Percentiles rank a stretch among this genome's conserved stretches.
Conservation (phyloP, 2,329 filamentous ascomycete genomes). For the Setomelanomma holmii region DNA sequence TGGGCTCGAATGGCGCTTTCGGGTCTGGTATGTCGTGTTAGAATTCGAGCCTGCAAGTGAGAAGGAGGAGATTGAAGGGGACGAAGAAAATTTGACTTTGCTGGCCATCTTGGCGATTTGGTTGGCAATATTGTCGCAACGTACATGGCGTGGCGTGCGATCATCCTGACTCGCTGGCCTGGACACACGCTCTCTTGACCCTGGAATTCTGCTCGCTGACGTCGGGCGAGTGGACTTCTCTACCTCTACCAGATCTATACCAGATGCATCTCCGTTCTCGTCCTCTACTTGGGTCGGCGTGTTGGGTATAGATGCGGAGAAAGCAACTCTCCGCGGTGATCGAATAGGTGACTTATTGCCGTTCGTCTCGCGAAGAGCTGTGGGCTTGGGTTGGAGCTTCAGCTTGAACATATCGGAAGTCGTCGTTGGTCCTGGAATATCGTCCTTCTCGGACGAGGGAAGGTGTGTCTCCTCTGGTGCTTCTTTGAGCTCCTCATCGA, state of each 20-base stretch:
- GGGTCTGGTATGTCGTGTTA: conserved; percentile 43
- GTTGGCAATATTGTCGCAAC: conserved; percentile 39
- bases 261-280: conserved; percentile 43
- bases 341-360: conserved; percentile 45
- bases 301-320: conserved; percentile 44
- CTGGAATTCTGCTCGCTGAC: conserved; percentile 23
- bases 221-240: conserved; percentile 23
- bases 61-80: conserved; percentile 13
- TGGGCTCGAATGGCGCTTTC: conserved; percentile 49
- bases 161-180: conserved; percentile 32
- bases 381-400: conserved; percentile 39
- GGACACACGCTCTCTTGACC: conserved; percentile 27
- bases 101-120: conserved; percentile 32
- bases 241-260: conserved; percentile 31
- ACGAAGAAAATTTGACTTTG: conserved; percentile 36
- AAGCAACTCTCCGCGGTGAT: conserved; percentile 51
- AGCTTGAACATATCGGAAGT: conserved; percentile 43
- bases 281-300: conserved; percentile 40
- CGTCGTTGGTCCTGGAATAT: conserved; percentile 23
- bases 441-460: conserved; percentile 32
- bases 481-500: conserved; percentile 39
- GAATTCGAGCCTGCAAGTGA: conserved; percentile 13
- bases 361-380: conserved; percentile 44
- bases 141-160: conserved; percentile 46
- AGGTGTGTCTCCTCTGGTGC: conserved; percentile 25